phyloP scores from a whole-genome alignment of 306 rosid species.

The Arachis stenosperma region DNA sequence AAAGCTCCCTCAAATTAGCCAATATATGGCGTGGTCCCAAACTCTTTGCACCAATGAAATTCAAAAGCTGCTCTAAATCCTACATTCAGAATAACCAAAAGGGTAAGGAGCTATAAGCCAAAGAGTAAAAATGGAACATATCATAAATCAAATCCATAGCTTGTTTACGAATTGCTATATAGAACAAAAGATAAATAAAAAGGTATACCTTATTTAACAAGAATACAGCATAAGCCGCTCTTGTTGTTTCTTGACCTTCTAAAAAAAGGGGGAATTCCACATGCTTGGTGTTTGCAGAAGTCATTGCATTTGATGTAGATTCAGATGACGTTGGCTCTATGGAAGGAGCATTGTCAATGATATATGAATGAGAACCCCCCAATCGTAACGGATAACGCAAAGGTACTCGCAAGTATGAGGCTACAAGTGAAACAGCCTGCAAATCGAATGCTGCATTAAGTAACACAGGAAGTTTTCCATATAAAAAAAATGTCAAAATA shows the following conservation, averaged over 20 bases:
- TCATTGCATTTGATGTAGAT: constrained; percentile 49
- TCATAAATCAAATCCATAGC: constrained; percentile 5
- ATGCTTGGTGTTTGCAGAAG: constrained; percentile 53
- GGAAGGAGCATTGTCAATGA: constrained; percentile 83
- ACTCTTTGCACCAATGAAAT: constrained; percentile 81
- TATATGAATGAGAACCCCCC: constrained; percentile 85
- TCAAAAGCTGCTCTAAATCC: constrained; percentile 97
- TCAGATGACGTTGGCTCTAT: constrained; percentile 61
- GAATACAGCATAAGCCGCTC: constrained; percentile 93
- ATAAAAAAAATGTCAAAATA: neutral
- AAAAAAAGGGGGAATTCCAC: constrained; percentile 87
- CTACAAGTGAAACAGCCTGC: constrained; percentile 92
- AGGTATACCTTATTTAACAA: constrained; percentile 81
- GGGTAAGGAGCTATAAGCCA: constrained; percentile 26
- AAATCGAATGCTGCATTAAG: constrained; percentile 18
- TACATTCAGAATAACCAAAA: constrained; percentile 41
- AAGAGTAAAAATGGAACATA: constrained; percentile 11
- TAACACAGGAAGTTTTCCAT: constrained; percentile 23
- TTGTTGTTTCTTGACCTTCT: constrained; percentile 96
- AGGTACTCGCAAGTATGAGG: constrained; percentile 86
- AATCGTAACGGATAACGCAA: constrained; percentile 83
- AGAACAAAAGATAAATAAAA: constrained; percentile 29
- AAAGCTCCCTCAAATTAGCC: constrained; percentile 94
- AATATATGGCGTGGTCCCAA: constrained; percentile 91
- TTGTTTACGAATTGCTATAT: neutral